Conservation (phyloP, 495 filamentous ascomycete species). For the Tricharina praecox region DNA sequence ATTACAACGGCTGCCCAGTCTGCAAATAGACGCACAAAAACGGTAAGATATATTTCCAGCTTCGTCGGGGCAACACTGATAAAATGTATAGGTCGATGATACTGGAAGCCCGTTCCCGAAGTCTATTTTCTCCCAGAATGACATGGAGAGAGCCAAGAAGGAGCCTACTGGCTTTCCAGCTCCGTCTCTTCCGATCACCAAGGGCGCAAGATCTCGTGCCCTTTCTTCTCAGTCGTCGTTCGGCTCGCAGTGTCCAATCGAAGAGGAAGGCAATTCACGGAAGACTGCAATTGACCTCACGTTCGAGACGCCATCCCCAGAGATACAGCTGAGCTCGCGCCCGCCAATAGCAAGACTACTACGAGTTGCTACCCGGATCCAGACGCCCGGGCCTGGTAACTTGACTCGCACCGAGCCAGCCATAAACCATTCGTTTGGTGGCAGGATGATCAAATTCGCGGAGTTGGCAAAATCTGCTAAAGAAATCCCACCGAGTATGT, state of each 20-base stretch:
- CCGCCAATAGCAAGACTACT: too few relatives aligned
- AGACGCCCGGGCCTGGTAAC: too few relatives aligned
- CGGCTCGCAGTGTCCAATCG: background rate
- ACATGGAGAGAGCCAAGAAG: background rate
- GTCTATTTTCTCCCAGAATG: background rate
- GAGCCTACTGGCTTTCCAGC: background rate
- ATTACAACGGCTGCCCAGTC: background rate
- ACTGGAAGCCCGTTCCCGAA: constrained; percentile 6
- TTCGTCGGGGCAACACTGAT: background rate
- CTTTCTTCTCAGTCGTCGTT: background rate
- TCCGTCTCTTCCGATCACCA: background rate
- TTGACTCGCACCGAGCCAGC: too few relatives aligned
- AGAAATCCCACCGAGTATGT: too few relatives aligned
- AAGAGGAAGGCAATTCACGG: background rate
- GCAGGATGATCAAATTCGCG: too few relatives aligned
- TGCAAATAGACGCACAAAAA: background rate
- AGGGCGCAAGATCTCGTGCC: background rate
- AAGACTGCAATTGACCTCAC: background rate
- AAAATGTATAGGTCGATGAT: background rate
- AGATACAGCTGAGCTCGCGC: too few relatives aligned
- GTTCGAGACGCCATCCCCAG: background rate
- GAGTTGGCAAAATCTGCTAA: too few relatives aligned
- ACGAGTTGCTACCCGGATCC: too few relatives aligned
- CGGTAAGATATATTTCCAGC: background rate
- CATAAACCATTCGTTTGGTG: too few relatives aligned